Conservation (phyloP, 495 filamentous ascomycete species). For the Aspergillus heteromorphus region DNA sequence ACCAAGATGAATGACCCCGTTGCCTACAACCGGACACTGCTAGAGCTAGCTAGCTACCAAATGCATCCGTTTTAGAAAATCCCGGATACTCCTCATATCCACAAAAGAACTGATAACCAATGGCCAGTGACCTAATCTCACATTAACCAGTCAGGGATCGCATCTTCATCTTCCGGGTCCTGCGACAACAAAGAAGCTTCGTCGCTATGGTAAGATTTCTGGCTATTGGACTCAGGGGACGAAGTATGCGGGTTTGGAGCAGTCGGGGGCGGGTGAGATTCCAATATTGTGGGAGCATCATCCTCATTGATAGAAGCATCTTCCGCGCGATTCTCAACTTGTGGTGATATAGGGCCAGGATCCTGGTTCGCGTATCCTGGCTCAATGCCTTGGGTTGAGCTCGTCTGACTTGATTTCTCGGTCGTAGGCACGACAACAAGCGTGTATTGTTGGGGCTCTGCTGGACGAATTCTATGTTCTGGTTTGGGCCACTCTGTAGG, state of each 20-base stretch:
- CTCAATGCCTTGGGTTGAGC: neutral
- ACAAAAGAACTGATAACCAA: neutral
- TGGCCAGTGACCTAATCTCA: too few species aligned
- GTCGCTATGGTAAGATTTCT: constrained; percentile 33
- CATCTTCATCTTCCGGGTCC: constrained; percentile 65
- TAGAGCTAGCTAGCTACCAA: too few species aligned
- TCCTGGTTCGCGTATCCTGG: neutral
- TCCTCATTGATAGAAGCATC: neutral
- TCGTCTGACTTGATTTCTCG: neutral
- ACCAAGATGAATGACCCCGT: too few species aligned
- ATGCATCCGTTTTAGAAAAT: too few species aligned
- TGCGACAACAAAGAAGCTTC: constrained; percentile 48
- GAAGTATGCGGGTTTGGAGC: constrained; percentile 12
- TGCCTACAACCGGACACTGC: too few species aligned
- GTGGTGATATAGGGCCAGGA: neutral
- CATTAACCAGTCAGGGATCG: constrained; percentile 60
- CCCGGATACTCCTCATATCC: too few species aligned
- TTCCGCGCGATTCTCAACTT: neutral
- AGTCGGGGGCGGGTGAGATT: constrained; percentile 11
- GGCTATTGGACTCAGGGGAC: constrained; percentile 1
- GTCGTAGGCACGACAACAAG: constrained; percentile 30
- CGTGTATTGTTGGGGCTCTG: constrained; percentile 21
- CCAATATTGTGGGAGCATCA: constrained; percentile 10
- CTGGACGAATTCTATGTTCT: neutral
- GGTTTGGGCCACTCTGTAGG: neutral